Conservation (phyloP, 306 rosid genomes). For the Hippophae gyantsensis region DNA sequence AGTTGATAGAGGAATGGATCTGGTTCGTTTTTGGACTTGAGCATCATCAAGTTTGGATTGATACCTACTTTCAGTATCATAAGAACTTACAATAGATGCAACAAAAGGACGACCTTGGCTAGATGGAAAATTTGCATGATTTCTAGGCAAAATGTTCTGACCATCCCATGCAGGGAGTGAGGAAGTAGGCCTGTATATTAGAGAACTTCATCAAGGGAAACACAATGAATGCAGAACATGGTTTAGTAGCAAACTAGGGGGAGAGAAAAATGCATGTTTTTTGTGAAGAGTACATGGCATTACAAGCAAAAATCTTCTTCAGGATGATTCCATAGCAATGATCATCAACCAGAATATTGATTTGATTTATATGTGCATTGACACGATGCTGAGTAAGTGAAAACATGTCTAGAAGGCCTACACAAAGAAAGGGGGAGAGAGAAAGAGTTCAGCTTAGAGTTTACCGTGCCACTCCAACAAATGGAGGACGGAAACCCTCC, state of each 20-base stretch:
- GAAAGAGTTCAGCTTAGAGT: conserved; percentile 24
- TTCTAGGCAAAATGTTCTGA: conserved; percentile 18
- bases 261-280: neutral
- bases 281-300: neutral
- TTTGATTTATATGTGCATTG: neutral
- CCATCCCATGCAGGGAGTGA: conserved; percentile 27
- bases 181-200: conserved; percentile 33
- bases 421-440: neutral
- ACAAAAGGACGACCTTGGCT: conserved; percentile 21
- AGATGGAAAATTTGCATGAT: conserved; percentile 18
- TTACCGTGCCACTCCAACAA: conserved; percentile 35
- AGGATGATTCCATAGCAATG: neutral
- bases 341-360: conserved; percentile 2
- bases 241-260: neutral
- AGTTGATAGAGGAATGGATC: conserved; percentile 40
- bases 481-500: conserved; percentile 24
- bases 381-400: neutral
- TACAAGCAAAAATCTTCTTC: neutral
- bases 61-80: conserved; percentile 8
- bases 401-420: neutral
- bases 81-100: conserved; percentile 14
- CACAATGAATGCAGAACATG: neutral
- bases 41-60: conserved; percentile 24
- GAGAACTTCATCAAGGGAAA: neutral
- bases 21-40: conserved; percentile 43